phyloP scores from a whole-genome alignment of 2,329 filamentous ascomycete genomes.

The Orbilia javanica region DNA sequence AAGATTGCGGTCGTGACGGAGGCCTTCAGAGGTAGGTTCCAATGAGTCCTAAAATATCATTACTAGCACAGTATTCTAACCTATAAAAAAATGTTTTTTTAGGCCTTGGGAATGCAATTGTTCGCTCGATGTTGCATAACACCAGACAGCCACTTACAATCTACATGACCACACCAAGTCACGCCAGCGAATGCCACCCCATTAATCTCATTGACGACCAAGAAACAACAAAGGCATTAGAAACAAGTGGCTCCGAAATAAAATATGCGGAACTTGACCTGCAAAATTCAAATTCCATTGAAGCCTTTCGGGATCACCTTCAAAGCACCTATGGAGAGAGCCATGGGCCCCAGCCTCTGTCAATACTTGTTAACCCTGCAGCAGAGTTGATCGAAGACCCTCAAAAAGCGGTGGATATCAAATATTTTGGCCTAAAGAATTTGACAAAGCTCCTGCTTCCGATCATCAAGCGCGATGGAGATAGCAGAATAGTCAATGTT shows the following conservation, averaged over 20 bases:
- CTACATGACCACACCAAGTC: conserved; percentile 29
- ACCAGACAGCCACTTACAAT: conserved; percentile 33
- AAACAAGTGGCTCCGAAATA: conserved; percentile 11
- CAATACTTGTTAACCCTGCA: conserved; percentile 63
- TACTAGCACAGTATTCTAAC: neutral
- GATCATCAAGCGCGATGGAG: conserved; percentile 37
- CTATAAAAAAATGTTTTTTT: neutral
- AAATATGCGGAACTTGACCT: conserved; percentile 60
- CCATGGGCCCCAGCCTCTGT: conserved; percentile 57
- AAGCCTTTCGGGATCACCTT: conserved; percentile 62
- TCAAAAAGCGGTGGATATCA: conserved; percentile 63
- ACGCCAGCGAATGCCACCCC: neutral
- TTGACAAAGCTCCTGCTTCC: conserved; percentile 7
- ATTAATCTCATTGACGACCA: neutral
- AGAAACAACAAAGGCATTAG: neutral
- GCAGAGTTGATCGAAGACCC: conserved; percentile 60
- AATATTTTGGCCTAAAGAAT: conserved; percentile 63
- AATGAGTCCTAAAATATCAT: neutral
- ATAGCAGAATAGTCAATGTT: conserved; percentile 65
- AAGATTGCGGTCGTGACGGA: conserved; percentile 51
- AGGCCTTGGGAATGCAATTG: conserved; percentile 44
- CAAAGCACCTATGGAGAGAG: conserved; percentile 46
- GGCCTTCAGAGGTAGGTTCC: conserved; percentile 28
- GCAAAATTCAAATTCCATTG: conserved; percentile 61
- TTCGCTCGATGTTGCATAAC: conserved; percentile 33